These are phyloP conservation scores for Arctium lappa DNA, from an alignment of 129 eudicot species.

Conservation along the genomic window DNA sequence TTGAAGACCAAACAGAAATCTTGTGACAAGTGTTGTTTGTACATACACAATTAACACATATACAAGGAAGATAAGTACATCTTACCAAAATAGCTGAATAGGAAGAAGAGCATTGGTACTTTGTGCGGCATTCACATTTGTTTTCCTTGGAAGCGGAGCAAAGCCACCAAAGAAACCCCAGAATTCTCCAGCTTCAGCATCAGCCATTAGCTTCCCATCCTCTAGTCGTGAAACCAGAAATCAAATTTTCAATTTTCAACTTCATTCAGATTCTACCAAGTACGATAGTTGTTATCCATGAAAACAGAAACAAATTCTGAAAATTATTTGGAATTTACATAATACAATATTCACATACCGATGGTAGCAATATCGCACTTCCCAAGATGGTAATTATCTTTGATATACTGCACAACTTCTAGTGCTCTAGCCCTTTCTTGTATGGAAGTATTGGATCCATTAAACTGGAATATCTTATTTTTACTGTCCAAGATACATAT, in stretches of 20 bases:
- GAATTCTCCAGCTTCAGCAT: conserved; percentile 92
- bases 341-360: conserved; percentile 41
- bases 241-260: not conserved
- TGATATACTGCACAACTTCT: conserved; percentile 85
- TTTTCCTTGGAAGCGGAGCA: conserved; percentile 92
- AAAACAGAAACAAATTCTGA: not conserved
- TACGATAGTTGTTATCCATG: not conserved
- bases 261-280: not conserved
- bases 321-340: not conserved
- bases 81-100: conserved; percentile 63
- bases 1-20: conserved; percentile 32
- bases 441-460: conserved; percentile 77
- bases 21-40: conserved; percentile 9
- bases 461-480: conserved; percentile 83
- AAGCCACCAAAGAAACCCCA: conserved; percentile 96
- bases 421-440: conserved; percentile 97
- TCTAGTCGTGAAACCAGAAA: conserved; percentile 33
- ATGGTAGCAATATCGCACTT: conserved; percentile 84
- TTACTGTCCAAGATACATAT: conserved; percentile 70
- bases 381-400: conserved; percentile 76
- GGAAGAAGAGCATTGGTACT: conserved; percentile 30
- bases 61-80: not conserved
- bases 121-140: conserved; percentile 39
- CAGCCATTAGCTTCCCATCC: conserved; percentile 93
- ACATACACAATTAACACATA: not conserved